Conservation (phyloP, 805 yeast species). For the Yarrowia sp. region DNA sequence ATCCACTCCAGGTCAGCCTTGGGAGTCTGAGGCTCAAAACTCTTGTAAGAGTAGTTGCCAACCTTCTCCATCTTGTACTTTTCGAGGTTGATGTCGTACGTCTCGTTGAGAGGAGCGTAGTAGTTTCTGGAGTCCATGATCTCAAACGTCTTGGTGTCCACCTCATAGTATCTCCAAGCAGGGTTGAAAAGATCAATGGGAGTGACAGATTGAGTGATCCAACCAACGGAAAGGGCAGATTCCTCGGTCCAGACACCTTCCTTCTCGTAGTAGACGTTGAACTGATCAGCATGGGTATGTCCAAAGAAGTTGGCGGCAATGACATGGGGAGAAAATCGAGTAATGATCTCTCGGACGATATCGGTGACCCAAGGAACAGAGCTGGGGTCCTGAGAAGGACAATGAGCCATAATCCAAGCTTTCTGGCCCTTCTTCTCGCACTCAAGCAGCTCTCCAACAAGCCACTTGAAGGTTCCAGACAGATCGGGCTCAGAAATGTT, state of each 20-base stretch:
- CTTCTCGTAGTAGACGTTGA: conserved; percentile 54
- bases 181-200: conserved; percentile 62
- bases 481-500: conserved; percentile 51
- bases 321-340: conserved; percentile 65
- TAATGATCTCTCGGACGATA: conserved; percentile 54
- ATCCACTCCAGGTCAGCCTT: conserved; percentile 54
- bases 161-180: conserved; percentile 68
- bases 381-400: conserved; percentile 58
- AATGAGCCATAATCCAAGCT: conserved; percentile 71
- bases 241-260: conserved; percentile 41
- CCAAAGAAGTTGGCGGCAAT: conserved; percentile 70
- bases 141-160: conserved; percentile 59
- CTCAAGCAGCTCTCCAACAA: conserved; percentile 59
- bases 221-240: conserved; percentile 52
- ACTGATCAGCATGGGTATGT: conserved; percentile 69
- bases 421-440: conserved; percentile 57
- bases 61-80: no score
- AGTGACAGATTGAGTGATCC: conserved; percentile 65
- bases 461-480: conserved; percentile 61
- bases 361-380: conserved; percentile 56
- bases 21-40: conserved; percentile 29
- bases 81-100: conserved; percentile 38
- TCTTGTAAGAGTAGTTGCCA: no score
- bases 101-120: conserved; percentile 55
- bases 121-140: conserved; percentile 59